Conservation (phyloP, 1,284 basidiomycete genomes). For the Grifola frondosa region DNA sequence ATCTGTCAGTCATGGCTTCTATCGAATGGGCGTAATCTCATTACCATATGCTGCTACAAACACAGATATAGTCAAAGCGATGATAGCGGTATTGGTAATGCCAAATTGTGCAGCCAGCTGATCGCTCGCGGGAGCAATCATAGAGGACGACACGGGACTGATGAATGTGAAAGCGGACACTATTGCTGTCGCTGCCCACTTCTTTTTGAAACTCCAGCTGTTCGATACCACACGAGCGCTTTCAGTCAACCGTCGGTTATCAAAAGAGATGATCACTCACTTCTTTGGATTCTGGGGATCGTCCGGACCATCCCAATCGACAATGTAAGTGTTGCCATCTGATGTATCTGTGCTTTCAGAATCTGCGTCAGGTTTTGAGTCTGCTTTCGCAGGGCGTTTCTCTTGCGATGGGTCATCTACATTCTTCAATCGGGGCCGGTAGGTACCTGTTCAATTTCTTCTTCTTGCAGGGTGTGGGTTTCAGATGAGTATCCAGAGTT, state of each 20-base stretch:
- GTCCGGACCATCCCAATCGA: constrained; percentile 64
- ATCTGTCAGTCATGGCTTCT: neutral
- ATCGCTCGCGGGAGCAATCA: constrained; percentile 65
- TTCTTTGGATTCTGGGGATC: constrained; percentile 69
- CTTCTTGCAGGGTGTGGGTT: too few relatives aligned
- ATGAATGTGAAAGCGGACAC: constrained; percentile 69
- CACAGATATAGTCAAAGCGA: constrained; percentile 63
- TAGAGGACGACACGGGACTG: constrained; percentile 65
- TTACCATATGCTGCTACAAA: constrained; percentile 69
- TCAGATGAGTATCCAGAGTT: too few relatives aligned
- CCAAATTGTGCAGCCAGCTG: constrained; percentile 57
- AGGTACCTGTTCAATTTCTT: too few relatives aligned
- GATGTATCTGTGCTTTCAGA: too few relatives aligned
- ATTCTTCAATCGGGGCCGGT: too few relatives aligned
- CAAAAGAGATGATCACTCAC: constrained; percentile 30
- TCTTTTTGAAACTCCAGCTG: constrained; percentile 59
- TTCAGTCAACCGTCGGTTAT: neutral
- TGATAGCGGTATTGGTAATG: constrained; percentile 49
- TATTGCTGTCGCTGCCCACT: constrained; percentile 62
- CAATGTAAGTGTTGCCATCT: constrained; percentile 22
- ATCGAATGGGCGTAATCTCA: neutral
- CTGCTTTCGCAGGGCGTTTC: too few relatives aligned
- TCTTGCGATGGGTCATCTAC: too few relatives aligned
- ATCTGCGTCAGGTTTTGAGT: too few relatives aligned
- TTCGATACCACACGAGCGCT: neutral